Conservation (phyloP, 768 basidiomycete genomes). For the Boletus rubroflammeus region DNA sequence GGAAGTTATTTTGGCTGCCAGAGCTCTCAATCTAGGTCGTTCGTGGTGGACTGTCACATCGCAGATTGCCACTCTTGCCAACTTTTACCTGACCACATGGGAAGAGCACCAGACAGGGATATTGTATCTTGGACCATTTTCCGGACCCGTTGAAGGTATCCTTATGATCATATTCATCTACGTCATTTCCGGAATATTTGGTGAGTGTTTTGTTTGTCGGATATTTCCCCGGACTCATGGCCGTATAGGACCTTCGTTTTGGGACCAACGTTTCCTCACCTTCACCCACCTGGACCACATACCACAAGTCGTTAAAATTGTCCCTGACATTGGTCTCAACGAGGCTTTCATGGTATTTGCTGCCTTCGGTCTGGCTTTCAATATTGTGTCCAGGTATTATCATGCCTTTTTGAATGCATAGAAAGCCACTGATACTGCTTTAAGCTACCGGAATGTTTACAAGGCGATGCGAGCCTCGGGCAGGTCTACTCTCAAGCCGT, state of each 20-base stretch:
- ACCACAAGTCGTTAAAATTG: slow-evolving; percentile 38
- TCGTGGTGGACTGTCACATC: slow-evolving; percentile 98
- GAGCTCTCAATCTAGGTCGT: slow-evolving; percentile 86
- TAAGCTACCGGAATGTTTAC: slow-evolving; percentile 79
- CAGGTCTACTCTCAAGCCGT: slow-evolving; percentile 47
- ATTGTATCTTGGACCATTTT: slow-evolving; percentile 88
- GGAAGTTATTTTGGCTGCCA: slow-evolving; percentile 76
- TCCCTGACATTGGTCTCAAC: slow-evolving; percentile 76
- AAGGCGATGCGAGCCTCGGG: slow-evolving; percentile 44
- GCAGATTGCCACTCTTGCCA: slow-evolving; percentile 64
- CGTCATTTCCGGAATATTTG: slow-evolving; percentile 71
- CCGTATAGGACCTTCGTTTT: slow-evolving; percentile 65
- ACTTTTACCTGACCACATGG: slow-evolving; percentile 75
- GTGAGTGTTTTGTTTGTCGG: slow-evolving; percentile 34
- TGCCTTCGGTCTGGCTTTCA: slow-evolving; percentile 65
- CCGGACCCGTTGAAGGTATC: slow-evolving; percentile 96
- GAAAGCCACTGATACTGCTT: slow-evolving; percentile 1
- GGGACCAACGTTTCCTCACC: slow-evolving; percentile 69
- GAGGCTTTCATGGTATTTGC: slow-evolving; percentile 86
- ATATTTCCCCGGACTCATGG: neutral
- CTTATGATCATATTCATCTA: slow-evolving; percentile 79
- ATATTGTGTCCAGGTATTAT: slow-evolving; percentile 67
- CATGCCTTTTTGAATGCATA: neutral
- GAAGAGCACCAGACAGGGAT: slow-evolving; percentile 90
- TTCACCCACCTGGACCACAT: slow-evolving; percentile 53